Conservation (phyloP, 495 filamentous ascomycete genomes). For the Hypoxylon fragiforme region DNA sequence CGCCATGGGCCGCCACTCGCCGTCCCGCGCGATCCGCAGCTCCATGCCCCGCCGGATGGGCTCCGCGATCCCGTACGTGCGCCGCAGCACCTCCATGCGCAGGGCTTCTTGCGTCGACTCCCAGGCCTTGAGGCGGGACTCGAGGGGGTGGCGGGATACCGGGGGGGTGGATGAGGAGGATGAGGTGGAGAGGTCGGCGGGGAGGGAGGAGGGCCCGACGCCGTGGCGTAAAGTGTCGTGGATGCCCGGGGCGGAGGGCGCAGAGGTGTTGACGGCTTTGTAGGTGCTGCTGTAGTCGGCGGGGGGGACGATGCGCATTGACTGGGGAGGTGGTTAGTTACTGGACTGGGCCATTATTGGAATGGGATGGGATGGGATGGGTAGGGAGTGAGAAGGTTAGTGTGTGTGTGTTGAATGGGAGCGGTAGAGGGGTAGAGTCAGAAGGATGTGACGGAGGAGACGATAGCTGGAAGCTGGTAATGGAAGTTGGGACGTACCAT, state of each 20-base stretch:
- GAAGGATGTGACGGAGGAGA: not conserved
- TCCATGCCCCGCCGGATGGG: constrained; percentile 95
- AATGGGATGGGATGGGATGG: constrained; percentile 7
- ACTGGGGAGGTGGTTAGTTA: constrained; percentile 54
- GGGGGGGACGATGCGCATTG: constrained; percentile 84
- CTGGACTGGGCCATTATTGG: not conserved
- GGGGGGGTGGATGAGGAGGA: constrained; percentile 44
- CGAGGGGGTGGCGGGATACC: constrained; percentile 80
- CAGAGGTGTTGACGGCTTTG: constrained; percentile 60
- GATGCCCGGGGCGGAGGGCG: constrained; percentile 86
- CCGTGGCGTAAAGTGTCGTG: constrained; percentile 89
- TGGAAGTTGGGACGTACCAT: constrained; percentile 48
- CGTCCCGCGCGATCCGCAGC: constrained; percentile 71
- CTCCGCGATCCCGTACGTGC: constrained; percentile 90
- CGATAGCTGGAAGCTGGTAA: not conserved
- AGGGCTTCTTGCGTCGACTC: constrained; percentile 77
- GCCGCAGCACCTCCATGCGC: constrained; percentile 84
- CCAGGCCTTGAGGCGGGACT: constrained; percentile 84
- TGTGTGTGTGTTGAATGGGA: not conserved
- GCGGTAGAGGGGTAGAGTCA: not conserved
- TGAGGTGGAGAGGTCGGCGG: constrained; percentile 51
- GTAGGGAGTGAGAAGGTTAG: constrained; percentile 9
- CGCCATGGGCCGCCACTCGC: constrained; percentile 55
- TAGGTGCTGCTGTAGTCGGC: constrained; percentile 59
- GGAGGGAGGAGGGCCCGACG: constrained; percentile 59